Percentiles rank a stretch among this genome's conserved stretches.
These are phyloP conservation scores for Penicillium coprophilum DNA, from an alignment of 495 filamentous ascomycete species.

Conservation along the genomic window DNA sequence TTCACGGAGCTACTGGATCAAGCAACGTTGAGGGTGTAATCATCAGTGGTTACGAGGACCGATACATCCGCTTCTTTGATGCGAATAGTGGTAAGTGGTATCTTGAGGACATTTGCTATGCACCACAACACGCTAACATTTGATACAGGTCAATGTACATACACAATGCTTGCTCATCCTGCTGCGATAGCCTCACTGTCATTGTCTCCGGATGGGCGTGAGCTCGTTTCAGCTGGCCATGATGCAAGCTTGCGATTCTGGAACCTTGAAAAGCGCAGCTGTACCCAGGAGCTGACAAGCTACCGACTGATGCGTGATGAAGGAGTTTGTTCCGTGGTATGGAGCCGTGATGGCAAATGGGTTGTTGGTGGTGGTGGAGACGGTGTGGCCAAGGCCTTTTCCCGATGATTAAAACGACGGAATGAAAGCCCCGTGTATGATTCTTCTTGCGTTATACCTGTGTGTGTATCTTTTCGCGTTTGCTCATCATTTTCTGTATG, in stretches of 20 bases:
- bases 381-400: slow-evolving; percentile 94
- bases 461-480: slow-evolving; percentile 23
- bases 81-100: slow-evolving; percentile 89
- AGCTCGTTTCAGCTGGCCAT: slow-evolving; percentile 94
- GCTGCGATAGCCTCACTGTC: slow-evolving; percentile 87
- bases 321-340: slow-evolving; percentile 87
- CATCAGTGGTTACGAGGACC: slow-evolving; percentile 93
- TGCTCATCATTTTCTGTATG: slow-evolving; percentile 34
- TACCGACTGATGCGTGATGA: slow-evolving; percentile 92
- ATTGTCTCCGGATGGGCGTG: slow-evolving; percentile 85
- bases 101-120: background rate
- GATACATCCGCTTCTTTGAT: slow-evolving; percentile 94
- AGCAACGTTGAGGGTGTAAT: slow-evolving; percentile 88
- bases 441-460: slow-evolving; percentile 26
- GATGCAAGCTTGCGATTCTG: slow-evolving; percentile 94
- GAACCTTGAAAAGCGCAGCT: slow-evolving; percentile 91
- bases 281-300: slow-evolving; percentile 89
- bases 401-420: slow-evolving; percentile 47
- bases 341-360: slow-evolving; percentile 91
- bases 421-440: slow-evolving; percentile 40
- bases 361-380: slow-evolving; percentile 96
- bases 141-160: slow-evolving; percentile 91
- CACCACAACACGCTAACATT: slow-evolving; percentile 32
- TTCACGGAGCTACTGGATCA: slow-evolving; percentile 79
- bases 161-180: slow-evolving; percentile 95